A percentile compares a stretch with the other conserved stretches of the same genome.
Evolutionary conservation across 208 protist species (phyloP).

Genomic region (Porcisia deanei): DNA sequence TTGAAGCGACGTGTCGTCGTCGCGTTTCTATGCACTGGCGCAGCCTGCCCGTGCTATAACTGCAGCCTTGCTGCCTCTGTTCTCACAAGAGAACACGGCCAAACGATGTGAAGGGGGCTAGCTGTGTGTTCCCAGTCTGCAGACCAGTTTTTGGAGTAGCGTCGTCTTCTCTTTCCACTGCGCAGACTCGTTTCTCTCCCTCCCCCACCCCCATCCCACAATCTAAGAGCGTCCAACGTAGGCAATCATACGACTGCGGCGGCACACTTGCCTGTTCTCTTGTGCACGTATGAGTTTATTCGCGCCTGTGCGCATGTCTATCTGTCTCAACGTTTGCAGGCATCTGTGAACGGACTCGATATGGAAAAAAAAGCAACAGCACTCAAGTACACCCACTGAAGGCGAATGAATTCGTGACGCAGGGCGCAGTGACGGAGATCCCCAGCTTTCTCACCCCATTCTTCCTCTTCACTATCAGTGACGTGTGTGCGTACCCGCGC

Average conservation of each 20-base stretch:
- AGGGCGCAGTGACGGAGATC: background rate
- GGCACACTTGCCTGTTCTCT: background rate
- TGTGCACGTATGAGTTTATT: background rate
- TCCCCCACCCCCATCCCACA: background rate
- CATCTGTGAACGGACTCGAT: background rate
- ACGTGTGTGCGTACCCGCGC: background rate
- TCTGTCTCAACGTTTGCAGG: conserved; percentile 7
- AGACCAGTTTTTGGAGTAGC: background rate
- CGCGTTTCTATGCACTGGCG: background rate
- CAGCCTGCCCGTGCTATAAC: background rate
- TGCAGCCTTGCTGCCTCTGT: background rate
- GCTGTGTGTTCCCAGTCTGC: background rate
- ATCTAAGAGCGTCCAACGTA: background rate
- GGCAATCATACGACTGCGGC: background rate
- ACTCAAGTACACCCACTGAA: background rate
- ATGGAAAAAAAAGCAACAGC: conserved; percentile 7
- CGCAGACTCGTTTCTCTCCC: background rate
- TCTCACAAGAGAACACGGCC: background rate
- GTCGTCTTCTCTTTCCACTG: background rate
- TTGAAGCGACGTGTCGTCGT: background rate
- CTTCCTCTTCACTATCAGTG: background rate
- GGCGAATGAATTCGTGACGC: background rate
- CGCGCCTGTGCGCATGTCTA: background rate
- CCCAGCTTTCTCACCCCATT: too few species aligned
- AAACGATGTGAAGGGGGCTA: background rate